A percentile compares a stretch with the other conserved stretches of the same genome.
phyloP scores from a whole-genome alignment of 768 basidiomycete genomes.

The Lentinula sp. region DNA sequence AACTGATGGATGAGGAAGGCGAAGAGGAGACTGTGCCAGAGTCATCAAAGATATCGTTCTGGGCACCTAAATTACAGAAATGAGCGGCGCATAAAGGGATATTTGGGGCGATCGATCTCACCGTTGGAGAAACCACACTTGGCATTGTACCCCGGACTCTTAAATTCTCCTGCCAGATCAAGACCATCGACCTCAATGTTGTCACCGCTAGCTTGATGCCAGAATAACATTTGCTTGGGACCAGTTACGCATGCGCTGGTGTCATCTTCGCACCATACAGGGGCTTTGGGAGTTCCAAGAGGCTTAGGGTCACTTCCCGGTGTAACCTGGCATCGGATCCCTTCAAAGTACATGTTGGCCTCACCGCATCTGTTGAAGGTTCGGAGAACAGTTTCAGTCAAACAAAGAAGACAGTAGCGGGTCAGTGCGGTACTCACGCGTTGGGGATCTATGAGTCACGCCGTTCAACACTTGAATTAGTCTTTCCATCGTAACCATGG shows the following conservation, averaged over 20 bases:
- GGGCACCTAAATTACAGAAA: constrained; percentile 24
- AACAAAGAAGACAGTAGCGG: background rate
- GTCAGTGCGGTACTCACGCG: constrained; percentile 20
- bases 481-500: background rate
- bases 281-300: constrained; percentile 35
- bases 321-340: constrained; percentile 45
- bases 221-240: constrained; percentile 51
- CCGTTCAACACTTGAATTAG: background rate
- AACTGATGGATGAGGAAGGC: background rate
- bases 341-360: constrained; percentile 45
- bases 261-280: constrained; percentile 49
- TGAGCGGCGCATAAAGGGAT: background rate
- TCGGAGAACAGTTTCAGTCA: background rate
- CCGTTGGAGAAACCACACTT: constrained; percentile 45
- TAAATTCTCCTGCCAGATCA: constrained; percentile 31
- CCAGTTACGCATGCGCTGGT: constrained; percentile 35
- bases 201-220: constrained; percentile 44
- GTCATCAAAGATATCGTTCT: constrained; percentile 35
- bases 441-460: constrained; percentile 27
- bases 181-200: constrained; percentile 38
- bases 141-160: constrained; percentile 43
- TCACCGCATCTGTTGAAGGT: constrained; percentile 35
- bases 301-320: constrained; percentile 32
- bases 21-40: background rate
- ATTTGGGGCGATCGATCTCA: constrained; percentile 12